Percentiles rank a stretch among this genome's conserved stretches.
phyloP scores from a whole-genome alignment of 352 stramenopile species.

The Peronospora tabacina region DNA sequence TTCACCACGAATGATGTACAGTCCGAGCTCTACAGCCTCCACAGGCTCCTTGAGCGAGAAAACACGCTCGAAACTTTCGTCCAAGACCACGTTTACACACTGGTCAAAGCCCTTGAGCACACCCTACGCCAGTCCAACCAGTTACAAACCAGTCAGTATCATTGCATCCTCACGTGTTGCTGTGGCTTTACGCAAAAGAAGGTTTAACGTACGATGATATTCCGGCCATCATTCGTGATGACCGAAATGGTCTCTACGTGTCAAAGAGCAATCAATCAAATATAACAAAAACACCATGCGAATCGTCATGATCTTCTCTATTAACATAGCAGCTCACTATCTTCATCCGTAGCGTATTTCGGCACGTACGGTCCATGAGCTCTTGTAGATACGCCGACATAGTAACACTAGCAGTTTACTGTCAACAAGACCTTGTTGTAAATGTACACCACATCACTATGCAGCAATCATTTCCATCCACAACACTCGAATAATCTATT shows the following conservation, averaged over 20 bases:
- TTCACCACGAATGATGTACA: constrained; percentile 92
- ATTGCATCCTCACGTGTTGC: not conserved
- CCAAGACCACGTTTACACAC: constrained; percentile 89
- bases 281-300: not conserved
- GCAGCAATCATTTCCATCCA: constrained; percentile 10
- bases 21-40: constrained; percentile 83
- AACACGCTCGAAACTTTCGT: constrained; percentile 91
- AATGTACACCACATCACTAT: constrained; percentile 12
- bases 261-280: constrained; percentile 2
- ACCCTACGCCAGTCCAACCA: constrained; percentile 30
- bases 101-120: constrained; percentile 90
- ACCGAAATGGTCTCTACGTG: constrained; percentile 84
- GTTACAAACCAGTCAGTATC: constrained; percentile 1
- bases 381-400: constrained; percentile 84
- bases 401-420: constrained; percentile 7
- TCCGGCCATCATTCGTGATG: constrained; percentile 91
- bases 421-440: not conserved
- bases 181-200: not conserved
- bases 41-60: constrained; percentile 88
- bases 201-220: constrained; percentile 75
- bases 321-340: not conserved
- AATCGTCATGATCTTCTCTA: constrained; percentile 1
- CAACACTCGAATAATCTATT: constrained; percentile 1
- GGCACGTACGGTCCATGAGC: constrained; percentile 69
- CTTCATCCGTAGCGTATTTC: not conserved